Conservation (phyloP, 768 basidiomycete species). For the Auriscalpium vulgare region DNA sequence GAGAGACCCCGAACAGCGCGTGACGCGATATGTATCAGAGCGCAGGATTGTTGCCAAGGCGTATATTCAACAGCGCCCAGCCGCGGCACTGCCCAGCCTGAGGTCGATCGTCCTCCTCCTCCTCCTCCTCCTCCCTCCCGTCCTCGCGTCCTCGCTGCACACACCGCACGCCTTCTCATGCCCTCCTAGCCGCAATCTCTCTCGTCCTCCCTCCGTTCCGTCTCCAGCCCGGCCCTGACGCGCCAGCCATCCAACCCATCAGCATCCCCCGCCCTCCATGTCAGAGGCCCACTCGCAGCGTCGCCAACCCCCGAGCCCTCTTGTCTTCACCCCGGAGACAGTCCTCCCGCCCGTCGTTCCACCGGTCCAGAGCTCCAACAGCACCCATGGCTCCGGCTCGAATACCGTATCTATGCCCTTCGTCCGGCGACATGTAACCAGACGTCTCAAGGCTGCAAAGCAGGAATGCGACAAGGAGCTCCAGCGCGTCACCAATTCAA, state of each 20-base stretch:
- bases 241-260: conserved; percentile 9
- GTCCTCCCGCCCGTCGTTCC: conserved; percentile 28
- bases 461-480: conserved; percentile 96
- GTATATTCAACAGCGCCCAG: not conserved
- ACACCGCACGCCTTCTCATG: conserved; percentile 3
- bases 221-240: not conserved
- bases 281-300: conserved; percentile 26
- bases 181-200: not conserved
- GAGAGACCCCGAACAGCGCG: conserved; percentile 4
- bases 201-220: conserved; percentile 7
- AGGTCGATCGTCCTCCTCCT: conserved; percentile 1
- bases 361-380: conserved; percentile 22
- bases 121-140: conserved; percentile 7
- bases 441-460: conserved; percentile 90
- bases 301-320: conserved; percentile 62
- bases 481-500: conserved; percentile 85
- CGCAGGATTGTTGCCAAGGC: not conserved
- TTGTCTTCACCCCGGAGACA: conserved; percentile 67
- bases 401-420: conserved; percentile 89
- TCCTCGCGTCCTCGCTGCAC: no score
- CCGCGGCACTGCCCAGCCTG: not conserved
- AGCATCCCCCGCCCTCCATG: conserved; percentile 18
- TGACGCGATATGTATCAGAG: not conserved
- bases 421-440: conserved; percentile 86
- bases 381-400: conserved; percentile 40